Evolutionary conservation across 2,329 filamentous ascomycete species (phyloP).

Genomic region (Clonostachys sp.): DNA sequence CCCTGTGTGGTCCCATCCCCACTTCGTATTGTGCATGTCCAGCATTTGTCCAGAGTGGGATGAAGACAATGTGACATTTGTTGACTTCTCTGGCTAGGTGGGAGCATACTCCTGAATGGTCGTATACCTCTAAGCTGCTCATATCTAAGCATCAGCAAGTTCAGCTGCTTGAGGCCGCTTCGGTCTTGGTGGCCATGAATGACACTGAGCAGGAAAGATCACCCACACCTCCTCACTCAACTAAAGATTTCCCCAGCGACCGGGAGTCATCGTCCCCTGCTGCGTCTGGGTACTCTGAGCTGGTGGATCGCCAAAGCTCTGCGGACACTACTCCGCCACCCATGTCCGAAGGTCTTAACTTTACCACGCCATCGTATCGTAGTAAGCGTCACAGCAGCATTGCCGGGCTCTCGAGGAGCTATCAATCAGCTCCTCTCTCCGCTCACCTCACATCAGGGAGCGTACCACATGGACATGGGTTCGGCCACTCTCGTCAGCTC

Average conservation of each 20-base stretch:
- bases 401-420: conserved; percentile 67
- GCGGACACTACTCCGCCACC: conserved; percentile 91
- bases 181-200: conserved; percentile 93
- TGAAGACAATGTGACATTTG: conserved; percentile 4
- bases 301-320: conserved; percentile 74
- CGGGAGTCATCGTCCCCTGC: conserved; percentile 77
- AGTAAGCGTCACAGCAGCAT: conserved; percentile 57
- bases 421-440: conserved; percentile 61
- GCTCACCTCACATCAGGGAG: conserved; percentile 35
- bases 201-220: conserved; percentile 38
- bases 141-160: conserved; percentile 99
- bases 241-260: conserved; percentile 71
- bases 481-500: conserved; percentile 63
- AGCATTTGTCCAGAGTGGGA: neutral
- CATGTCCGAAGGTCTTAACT: conserved; percentile 58
- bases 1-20: neutral
- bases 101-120: conserved; percentile 99
- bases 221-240: conserved; percentile 59
- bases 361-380: conserved; percentile 44
- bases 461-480: conserved; percentile 33
- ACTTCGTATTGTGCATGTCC: neutral
- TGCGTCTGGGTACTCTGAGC: conserved; percentile 76
- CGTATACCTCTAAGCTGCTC: conserved; percentile 91
- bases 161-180: conserved; percentile 92
- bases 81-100: conserved; percentile 58